phyloP scores from a whole-genome alignment of 192 early-diverging fungal species.

The Entomortierella parvispora region DNA sequence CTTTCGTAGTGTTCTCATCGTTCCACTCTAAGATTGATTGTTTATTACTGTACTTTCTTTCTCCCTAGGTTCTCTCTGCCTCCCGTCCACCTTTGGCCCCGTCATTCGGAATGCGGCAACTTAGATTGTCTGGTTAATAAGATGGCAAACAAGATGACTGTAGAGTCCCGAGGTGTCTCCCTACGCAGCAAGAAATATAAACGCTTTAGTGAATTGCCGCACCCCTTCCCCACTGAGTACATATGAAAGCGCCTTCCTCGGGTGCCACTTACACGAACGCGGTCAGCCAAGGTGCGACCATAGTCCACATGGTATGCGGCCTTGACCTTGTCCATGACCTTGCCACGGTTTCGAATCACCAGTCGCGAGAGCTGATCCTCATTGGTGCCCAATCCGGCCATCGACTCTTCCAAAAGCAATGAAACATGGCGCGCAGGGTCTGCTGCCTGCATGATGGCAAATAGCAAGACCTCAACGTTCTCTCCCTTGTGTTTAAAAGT shows the following conservation, averaged over 20 bases:
- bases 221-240: too few relatives aligned
- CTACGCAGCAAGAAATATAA: slow-evolving; percentile 1
- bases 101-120: too few relatives aligned
- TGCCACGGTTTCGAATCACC: slow-evolving; percentile 41
- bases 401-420: slow-evolving; percentile 34
- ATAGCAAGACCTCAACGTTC: slow-evolving; percentile 26
- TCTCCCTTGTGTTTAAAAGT: slow-evolving; percentile 34
- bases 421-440: slow-evolving; percentile 43
- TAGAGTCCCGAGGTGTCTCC: slow-evolving; percentile 49
- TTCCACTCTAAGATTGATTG: too few relatives aligned
- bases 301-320: slow-evolving; percentile 35
- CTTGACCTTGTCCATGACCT: slow-evolving; percentile 46
- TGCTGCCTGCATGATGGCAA: slow-evolving; percentile 37
- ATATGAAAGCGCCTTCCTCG: too few relatives aligned
- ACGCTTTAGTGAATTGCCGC: neutral
- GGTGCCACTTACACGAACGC: slow-evolving; percentile 41
- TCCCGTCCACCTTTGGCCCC: too few relatives aligned
- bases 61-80: too few relatives aligned
- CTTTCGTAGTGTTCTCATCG: too few relatives aligned
- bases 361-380: slow-evolving; percentile 49
- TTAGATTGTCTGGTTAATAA: slow-evolving; percentile 53
- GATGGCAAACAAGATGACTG: slow-evolving; percentile 45
- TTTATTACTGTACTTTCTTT: too few relatives aligned
- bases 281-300: slow-evolving; percentile 43
- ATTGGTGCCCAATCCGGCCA: slow-evolving; percentile 42